Base-by-base conservation (phyloP, 176 grass and related monocot species). In the Thalia dealbata region DNA sequence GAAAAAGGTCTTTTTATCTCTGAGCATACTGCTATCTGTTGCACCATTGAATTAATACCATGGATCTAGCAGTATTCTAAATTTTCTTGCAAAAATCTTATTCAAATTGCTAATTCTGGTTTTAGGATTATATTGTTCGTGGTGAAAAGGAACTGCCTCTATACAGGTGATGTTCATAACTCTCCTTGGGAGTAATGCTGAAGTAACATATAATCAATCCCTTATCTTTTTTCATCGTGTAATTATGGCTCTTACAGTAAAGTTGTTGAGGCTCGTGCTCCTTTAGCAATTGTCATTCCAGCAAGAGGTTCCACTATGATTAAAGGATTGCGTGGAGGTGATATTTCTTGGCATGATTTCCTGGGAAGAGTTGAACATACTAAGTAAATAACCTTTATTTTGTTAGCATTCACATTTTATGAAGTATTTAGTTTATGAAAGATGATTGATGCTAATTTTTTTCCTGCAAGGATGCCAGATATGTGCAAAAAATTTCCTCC, bases 271-370 rank as follows among this genome's bases (percentile, higher is more conserved):
- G 95, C 90, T 74, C 76, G 81, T 61, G 85, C 83, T 72, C 90
- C 90, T 48, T 54, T 86, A 78, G 76, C 90, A 54, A 88, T 97
- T 67, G 87, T 97, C 67, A 78, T 97, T 50, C 82, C 95, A 86
- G 76, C 82, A 84, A 88, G 77, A 70, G 79, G 69, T 21, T 78
- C 90, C 48, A 83, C 82, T 14, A 21, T 75, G 15, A 78, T 88
- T 48, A 81, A 87, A 51, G 86, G 81, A 82, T 61, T 97, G 2
- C 90, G 90, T 51, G 59, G 25, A 66, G 79, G 77, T 14, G 95
- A 93, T 69, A 80, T 97, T 44, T 84, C 85, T 52, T 97, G 95
- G 95, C 80, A 91, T 79, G 83, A 97, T 76, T 97, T 97, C 71
- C 82, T 97, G 75, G 84, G 76, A 79, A 85, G 82, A 83, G 83